These are phyloP conservation scores for Emmonsiellopsis sp. DNA, from an alignment of 2,329 filamentous ascomycete genomes.

Conservation along the genomic window DNA sequence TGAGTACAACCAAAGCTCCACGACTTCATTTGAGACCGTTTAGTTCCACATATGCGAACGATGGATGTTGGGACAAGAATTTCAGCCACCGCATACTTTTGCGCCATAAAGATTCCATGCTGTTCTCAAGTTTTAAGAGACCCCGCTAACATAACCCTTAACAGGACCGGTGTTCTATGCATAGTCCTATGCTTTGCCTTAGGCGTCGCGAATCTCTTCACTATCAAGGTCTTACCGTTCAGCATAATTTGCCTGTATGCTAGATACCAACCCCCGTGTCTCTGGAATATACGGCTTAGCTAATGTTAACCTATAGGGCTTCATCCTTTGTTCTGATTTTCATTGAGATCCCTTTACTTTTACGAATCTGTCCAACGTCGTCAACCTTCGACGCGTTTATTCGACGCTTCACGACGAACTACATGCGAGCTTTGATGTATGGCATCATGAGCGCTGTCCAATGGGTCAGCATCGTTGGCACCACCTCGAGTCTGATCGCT, in stretches of 20 bases:
- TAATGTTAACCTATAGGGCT: constrained; percentile 48
- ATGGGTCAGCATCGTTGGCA: constrained; percentile 65
- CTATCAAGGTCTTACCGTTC: constrained; percentile 53
- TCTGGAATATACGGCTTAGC: constrained; percentile 11
- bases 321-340: constrained; percentile 70
- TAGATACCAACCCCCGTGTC: not conserved
- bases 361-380: constrained; percentile 96
- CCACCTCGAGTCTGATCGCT: constrained; percentile 67
- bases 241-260: constrained; percentile 50
- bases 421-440: constrained; percentile 89
- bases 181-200: constrained; percentile 59
- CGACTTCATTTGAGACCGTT: not conserved
- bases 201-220: constrained; percentile 60
- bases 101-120: no score
- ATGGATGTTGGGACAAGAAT: no score
- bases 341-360: constrained; percentile 83
- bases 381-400: constrained; percentile 79
- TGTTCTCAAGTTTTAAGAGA: not conserved
- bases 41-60: no score
- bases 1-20: not conserved
- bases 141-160: not conserved
- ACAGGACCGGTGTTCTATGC: constrained; percentile 47
- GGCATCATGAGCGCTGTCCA: constrained; percentile 69
- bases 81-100: no score
- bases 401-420: constrained; percentile 89